phyloP scores from a whole-genome alignment of 805 yeast species.

The Debaryomyces castellii region DNA sequence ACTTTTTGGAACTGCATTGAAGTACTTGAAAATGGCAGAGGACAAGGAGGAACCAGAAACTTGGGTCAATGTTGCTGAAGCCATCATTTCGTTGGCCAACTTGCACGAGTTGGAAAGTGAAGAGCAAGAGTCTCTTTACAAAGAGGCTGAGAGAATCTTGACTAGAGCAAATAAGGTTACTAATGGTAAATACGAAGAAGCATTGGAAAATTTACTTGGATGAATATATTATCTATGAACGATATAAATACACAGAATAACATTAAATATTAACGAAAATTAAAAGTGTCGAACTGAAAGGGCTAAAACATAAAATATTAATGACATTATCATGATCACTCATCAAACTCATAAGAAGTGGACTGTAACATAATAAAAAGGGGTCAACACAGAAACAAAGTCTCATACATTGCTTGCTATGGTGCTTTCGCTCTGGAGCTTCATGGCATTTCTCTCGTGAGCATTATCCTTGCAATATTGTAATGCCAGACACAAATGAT shows the following conservation, averaged over 20 bases:
- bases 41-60: conserved; percentile 74
- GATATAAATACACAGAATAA: neutral
- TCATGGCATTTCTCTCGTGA: conserved; percentile 81
- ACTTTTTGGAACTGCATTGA: conserved; percentile 53
- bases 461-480: conserved; percentile 78
- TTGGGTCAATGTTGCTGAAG: conserved; percentile 86
- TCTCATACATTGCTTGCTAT: conserved; percentile 62
- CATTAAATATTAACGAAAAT: neutral
- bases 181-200: conserved; percentile 68
- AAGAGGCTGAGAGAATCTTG: conserved; percentile 66
- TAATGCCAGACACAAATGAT: conserved; percentile 76
- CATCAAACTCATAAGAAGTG: conserved; percentile 1
- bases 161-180: conserved; percentile 76
- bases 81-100: conserved; percentile 77
- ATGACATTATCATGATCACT: neutral
- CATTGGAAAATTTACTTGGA: conserved; percentile 50
- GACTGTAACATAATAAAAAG: conserved; percentile 1
- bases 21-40: conserved; percentile 57
- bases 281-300: neutral
- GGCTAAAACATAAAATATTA: neutral
- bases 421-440: conserved; percentile 84
- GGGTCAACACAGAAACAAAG: too few species aligned
- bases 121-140: conserved; percentile 67
- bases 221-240: conserved; percentile 1
- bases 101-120: conserved; percentile 60